Base-by-base conservation (phyloP, 805 yeast species). In the Brettanomyces custersianus region DNA sequence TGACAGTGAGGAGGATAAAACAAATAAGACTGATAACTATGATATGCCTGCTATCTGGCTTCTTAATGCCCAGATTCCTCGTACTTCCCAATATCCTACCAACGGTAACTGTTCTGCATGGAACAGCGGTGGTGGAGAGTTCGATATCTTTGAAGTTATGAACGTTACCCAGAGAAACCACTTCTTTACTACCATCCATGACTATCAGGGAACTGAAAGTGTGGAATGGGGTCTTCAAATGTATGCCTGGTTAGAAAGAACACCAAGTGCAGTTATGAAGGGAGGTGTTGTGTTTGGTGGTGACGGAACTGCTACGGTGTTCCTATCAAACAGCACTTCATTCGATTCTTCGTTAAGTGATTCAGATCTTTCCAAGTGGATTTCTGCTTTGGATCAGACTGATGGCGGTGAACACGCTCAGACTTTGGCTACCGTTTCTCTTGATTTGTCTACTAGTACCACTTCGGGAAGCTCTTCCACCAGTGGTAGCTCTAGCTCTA, bases 11-110 rank as follows among this genome's bases (percentile, higher is more conserved):
- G 48, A 61, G 18, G 57, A 60, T 35, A 40, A 33, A n/a, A 41
- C 35, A n/a, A 47, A 50, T 31, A 59, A 62, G 37, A 45, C 62
- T 9, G 42, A 60, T 4, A 51, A 54, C 38, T 79, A 67, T 50
- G 70, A 81, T 54, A 60, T 79, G 76, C 85, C 88, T 8, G 87
- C 85, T 16, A 79, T 79, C 46, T 79, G 86, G 86, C 60, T 79
- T 40, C 60, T 79, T 48, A 78, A 79, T 45, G 77, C 81, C 19
- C 68, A 72, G 41, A 77, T 78, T 39, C 77, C 86, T 44, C 70
- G 88, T 64, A 80, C 87, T 15, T 62, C 87, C 3, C 87, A 80
- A 57, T 80, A 79, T 52, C 75, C 79, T 33, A 41, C 59, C 4
- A 74, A 73, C 44, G 60, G 62, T 25, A 74, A 73, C 51, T 80